Evolutionary conservation across 2,329 filamentous ascomycete genomes (phyloP), one percentile per base, ranked within the genome.

Genomic region (Golovinomyces cichoracearum): DNA sequence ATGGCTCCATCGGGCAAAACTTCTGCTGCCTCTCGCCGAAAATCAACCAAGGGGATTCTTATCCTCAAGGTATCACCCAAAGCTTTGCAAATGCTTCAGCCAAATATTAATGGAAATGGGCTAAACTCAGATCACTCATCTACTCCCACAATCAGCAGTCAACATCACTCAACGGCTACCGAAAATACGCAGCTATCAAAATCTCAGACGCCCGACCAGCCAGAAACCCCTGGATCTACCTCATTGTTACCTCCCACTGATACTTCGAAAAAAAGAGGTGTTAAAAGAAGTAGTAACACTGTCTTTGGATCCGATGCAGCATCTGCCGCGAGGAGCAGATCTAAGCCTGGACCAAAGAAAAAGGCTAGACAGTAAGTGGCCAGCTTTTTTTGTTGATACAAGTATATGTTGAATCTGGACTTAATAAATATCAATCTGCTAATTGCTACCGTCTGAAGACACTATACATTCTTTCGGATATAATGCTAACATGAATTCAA

Each of bases 281-380:
- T 73, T 29, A 80, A 84, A 62, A 73, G 79, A 54, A 72, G 74
- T 21, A 80, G 80, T 57, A 69, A 50, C 80, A 81, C 65, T 69
- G 76, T 60, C 64, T 65, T 52, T 58, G 68, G 62, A 58, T 64
- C 66, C 58, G 82, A 86, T 53, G 69, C 68, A 29, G 60, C 67
- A 23, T 68, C 78, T n/a, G 85, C 82, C 63, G 69, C 78, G 49
- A 49, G 46, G 21, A 23, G 27, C 5, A 70, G 83, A 61, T 81
- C 81, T 61, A 92, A 93, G 67, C 88, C 90, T 5, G 88, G 88
- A 5, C 88, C 88, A 0, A 95, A 94, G 74, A 93, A 94, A 75
- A 93, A 92, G 68, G 78, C 82, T 55, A 78, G 81, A 70, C 66
- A 93, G 88, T 94, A 80, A 67, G 85, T 80, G 50, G 26, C 23